Evolutionary conservation across 1,139 yeast species (phyloP), one percentile per base, ranked within the genome.

Genomic region (Blastobotrys raffinosifermentans): DNA sequence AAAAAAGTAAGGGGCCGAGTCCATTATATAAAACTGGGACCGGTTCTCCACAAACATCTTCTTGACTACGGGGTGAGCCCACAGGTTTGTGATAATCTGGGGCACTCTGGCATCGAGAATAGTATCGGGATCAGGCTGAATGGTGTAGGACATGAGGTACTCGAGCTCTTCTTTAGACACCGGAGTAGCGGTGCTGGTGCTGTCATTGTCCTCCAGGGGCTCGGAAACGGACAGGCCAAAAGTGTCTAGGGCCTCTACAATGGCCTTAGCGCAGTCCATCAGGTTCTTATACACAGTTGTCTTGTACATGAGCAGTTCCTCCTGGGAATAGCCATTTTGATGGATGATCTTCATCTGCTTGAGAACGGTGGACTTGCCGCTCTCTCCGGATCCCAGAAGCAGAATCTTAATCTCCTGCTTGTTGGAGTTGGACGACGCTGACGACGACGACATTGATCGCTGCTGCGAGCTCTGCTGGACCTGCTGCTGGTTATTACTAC

Each of bases 1-100:
- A 51, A 86, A 73, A 57, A 87, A 86, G 58, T 89, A 89, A 38
- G 72, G 69, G 1, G 96, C 89, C 4, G 94, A 84, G 58, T 89
- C 97, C 72, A 86, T 77, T 35, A 89, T 66, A 57, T 87, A 87
- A 53, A 86, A 87, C 41, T 80, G 77, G 25, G 84, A 77, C 46
- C 85, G 77, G 44, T 80, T 75, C 36, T 73, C 71, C 39, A 69
- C 69, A 35, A 82, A 63, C 47, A 83, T 66, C 27, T 69, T 63
- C 44, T 67, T 68, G 9, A 87, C 85, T 13, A 73, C 73, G 0
- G 79, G 75, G 38, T 75, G 72, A 8, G 64, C 57, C 73, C 91
- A 80, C 23, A 87, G 46, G 16, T 43, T 42, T 18, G 45, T 39
- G 36, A 63, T 53, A n/a, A 53, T 47, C 10, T 29, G 37, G 4